Base-by-base conservation (phyloP, 345 rosid genomes). In the Citrus australasica region DNA sequence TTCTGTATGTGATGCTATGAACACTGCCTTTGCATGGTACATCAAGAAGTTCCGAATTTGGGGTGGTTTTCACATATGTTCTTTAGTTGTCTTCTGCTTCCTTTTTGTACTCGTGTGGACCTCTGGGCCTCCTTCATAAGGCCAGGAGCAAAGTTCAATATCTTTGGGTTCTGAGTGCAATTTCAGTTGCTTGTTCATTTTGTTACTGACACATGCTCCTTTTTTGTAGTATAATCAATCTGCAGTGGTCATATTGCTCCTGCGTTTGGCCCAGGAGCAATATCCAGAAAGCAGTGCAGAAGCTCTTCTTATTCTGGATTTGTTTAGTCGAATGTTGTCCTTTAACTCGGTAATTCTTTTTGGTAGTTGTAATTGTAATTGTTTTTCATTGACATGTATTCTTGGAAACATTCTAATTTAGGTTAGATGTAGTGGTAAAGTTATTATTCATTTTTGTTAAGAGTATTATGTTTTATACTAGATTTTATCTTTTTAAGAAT, bases 241-340 rank as follows among this genome's bases (percentile, higher is more conserved):
- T 25, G 98, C 95, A 24, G 62, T 90, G 79, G 81, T 86, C 32
- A 87, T 96, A 75, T 84, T 96, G 86, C 92, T 96, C 73, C 81
- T 93, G 80, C 97, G 85, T 76, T 82, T 96, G 88, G 95, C 95
- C 69, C 92, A 91, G 76, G 89, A 79, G 81, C 85, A 78, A 60
- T 85, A 86, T 70, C 77, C 75, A 60, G 97, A 90, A 79, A 82
- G 83, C 78, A 91, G 84, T 32, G 77, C 82, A 73, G 95, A 94
- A 83, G 86, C 86, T 72, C 78, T 82, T 87, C 86, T 68, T 83
- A 88, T 78, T 82, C 91, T 96, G 48, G 97, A 94, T 79, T 89
- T 96, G 67, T 87, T 96, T 72, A 81, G 82, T 81, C 89, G 91
- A 74, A 88, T 96, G 93, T 91, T 92, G 76, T 91, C 95, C 74